Evolutionary conservation across 768 basidiomycete species (phyloP).

Genomic region (Collybiopsis luxurians): DNA sequence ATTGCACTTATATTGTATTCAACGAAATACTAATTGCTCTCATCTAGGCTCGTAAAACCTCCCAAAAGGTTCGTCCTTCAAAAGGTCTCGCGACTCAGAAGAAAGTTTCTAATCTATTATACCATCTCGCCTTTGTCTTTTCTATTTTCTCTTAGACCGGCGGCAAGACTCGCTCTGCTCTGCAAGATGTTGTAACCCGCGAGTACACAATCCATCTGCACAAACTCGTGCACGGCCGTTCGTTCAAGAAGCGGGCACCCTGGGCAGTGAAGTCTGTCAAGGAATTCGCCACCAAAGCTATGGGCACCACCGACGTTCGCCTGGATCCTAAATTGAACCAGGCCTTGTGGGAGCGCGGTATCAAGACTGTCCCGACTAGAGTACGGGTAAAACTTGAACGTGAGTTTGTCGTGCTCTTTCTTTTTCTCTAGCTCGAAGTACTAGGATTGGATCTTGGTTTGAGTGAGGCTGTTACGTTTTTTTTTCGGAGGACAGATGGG

Average conservation of each 20-base stretch:
- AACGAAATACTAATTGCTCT: too few species aligned
- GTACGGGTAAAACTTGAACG: conserved; percentile 90
- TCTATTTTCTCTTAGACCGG: conserved; percentile 41
- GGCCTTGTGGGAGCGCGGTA: conserved; percentile 89
- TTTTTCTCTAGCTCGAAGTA: too few species aligned
- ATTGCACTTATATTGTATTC: too few species aligned
- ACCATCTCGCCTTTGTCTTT: not conserved
- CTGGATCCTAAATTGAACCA: conserved; percentile 97
- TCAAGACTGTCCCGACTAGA: conserved; percentile 92
- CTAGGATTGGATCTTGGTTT: too few species aligned
- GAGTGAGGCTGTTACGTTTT: too few species aligned
- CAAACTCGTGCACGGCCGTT: conserved; percentile 88
- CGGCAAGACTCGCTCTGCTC: conserved; percentile 92
- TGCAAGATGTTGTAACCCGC: conserved; percentile 96
- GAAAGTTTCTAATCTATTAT: not conserved
- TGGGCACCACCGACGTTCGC: conserved; percentile 95
- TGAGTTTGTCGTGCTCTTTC: conserved; percentile 13
- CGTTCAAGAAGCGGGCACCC: conserved; percentile 98
- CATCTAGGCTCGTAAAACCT: too few species aligned
- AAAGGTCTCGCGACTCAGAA: not conserved
- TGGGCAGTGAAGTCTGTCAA: conserved; percentile 94
- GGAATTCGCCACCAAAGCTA: conserved; percentile 87
- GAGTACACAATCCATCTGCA: conserved; percentile 99
- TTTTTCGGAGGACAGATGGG: too few species aligned
- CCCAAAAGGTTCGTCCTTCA: too few species aligned